Evolutionary conservation across 139 green algal genomes (phyloP), one percentile per base, ranked within the genome.

Genomic region (Bryopsis sp.): DNA sequence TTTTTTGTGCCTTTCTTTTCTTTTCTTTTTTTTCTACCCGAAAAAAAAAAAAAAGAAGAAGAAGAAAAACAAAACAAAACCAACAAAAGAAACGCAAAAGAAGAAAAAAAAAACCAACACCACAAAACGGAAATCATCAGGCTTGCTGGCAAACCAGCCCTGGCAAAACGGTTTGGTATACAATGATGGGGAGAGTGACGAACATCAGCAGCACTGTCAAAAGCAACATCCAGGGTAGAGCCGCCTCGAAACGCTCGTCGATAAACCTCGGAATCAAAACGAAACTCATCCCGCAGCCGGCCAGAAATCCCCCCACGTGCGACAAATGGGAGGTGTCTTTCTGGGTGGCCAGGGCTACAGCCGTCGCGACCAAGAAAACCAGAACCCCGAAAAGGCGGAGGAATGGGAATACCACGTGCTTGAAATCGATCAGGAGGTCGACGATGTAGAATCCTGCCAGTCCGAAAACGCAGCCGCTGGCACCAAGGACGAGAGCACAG

Each of bases 251-350:
- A 7, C 62, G 35, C 37, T 69, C 62, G 43, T 69, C 62, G 37
- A 69, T 58, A 54, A 69, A 69, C 28, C 62, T 35, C 15, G 38
- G 62, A 31, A 69, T 26, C 31, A 69, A n/a, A 31, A 54, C 62
- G 4, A 69, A 8, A 69, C 62, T 69, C 8, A 69, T 3, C 35
- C 62, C 35, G 5, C 39, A 34, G 4, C 62, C 62, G 22, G 6
- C 37, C 3, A 69, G 37, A 35, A 69, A 69, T 37, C 62, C 62
- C 19, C 62, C 62, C 11, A 69, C 26, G 37, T 69, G 62, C 24
- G 62, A 69, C 35, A 69, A n/a, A n/a, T 69, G 62, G 15, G 62
- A 69, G 37, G 62, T 37, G 3, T 69, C 62, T 33, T 54, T 35
- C 39, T 69, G 62, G 22, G 31, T 57, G 32, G 62, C 43, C 34